Percentiles rank a stretch among this genome's conserved stretches.
phyloP scores from a whole-genome alignment of 352 stramenopile genomes.

The Globisporangium megalacanthum region DNA sequence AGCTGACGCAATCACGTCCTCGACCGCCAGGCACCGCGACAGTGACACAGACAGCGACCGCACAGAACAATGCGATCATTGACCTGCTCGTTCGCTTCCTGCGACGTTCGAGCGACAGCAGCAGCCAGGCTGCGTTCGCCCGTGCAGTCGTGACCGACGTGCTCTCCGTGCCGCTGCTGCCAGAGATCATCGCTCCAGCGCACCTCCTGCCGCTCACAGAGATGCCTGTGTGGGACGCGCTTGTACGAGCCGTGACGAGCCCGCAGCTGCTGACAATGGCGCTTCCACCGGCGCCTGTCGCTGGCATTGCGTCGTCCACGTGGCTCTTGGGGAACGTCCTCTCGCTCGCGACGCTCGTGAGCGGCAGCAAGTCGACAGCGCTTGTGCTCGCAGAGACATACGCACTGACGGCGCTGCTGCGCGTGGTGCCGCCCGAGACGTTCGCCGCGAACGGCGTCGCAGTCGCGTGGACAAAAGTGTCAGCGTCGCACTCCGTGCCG shows the following conservation, averaged over 20 bases:
- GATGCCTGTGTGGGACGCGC: slow-evolving; percentile 20
- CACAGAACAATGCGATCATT: slow-evolving; percentile 1
- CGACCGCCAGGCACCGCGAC: slow-evolving; percentile 5
- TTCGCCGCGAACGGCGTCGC: slow-evolving; percentile 44
- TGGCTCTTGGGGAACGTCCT: slow-evolving; percentile 67
- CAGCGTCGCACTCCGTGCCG: slow-evolving; percentile 54
- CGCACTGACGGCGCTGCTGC: slow-evolving; percentile 38
- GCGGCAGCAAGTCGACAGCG: slow-evolving; percentile 15
- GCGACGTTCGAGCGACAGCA: not conserved
- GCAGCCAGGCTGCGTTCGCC: not conserved
- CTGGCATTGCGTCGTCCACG: slow-evolving; percentile 41
- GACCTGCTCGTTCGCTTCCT: slow-evolving; percentile 6
- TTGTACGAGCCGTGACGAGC: slow-evolving; percentile 19
- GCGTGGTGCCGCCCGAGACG: slow-evolving; percentile 41
- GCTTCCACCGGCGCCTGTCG: slow-evolving; percentile 32
- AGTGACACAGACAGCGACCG: not conserved
- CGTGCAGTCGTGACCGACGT: not conserved
- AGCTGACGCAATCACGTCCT: slow-evolving; percentile 1
- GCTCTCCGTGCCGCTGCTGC: slow-evolving; percentile 40
- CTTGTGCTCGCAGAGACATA: slow-evolving; percentile 31
- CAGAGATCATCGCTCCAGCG: slow-evolving; percentile 21
- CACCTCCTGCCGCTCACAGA: slow-evolving; percentile 20
- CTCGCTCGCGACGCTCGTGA: slow-evolving; percentile 42
- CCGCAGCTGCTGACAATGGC: slow-evolving; percentile 18
- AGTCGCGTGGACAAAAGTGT: slow-evolving; percentile 66